A percentile compares a stretch with the other conserved stretches of the same genome.
Evolutionary conservation across 2,329 filamentous ascomycete species (phyloP).

Genomic region (Pyrenochaeta sp.): DNA sequence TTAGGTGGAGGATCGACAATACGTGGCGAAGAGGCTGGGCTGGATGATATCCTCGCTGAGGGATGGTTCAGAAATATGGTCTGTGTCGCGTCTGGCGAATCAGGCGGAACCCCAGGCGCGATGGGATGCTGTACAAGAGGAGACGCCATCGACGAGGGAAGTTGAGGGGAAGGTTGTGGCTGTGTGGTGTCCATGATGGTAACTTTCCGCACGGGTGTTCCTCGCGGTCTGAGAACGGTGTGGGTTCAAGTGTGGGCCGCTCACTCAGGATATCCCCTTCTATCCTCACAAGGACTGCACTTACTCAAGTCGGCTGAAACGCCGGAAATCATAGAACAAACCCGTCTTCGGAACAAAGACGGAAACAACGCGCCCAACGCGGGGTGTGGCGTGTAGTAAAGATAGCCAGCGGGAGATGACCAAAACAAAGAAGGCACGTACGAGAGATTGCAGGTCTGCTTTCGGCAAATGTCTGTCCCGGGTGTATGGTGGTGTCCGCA

Average conservation of each 20-base stretch:
- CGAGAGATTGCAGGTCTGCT: slow-evolving; percentile 28
- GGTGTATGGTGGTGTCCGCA: slow-evolving; percentile 8
- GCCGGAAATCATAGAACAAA: slow-evolving; percentile 7
- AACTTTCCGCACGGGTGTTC: not conserved
- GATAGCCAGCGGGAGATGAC: slow-evolving; percentile 18
- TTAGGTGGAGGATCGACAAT: slow-evolving; percentile 31
- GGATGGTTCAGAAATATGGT: slow-evolving; percentile 35
- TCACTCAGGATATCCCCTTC: slow-evolving; percentile 7
- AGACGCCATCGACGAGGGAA: slow-evolving; percentile 7
- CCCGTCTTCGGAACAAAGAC: slow-evolving; percentile 20
- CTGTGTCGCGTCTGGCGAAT: slow-evolving; percentile 23
- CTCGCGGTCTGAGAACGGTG: not conserved
- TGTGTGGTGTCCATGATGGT: slow-evolving; percentile 13
- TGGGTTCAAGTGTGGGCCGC: not conserved
- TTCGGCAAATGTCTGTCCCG: slow-evolving; percentile 18
- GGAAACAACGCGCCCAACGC: slow-evolving; percentile 12
- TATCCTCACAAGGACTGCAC: not conserved
- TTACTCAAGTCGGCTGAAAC: slow-evolving; percentile 18
- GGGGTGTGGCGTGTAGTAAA: slow-evolving; percentile 18
- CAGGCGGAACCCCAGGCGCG: slow-evolving; percentile 12
- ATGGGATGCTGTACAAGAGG: slow-evolving; percentile 21
- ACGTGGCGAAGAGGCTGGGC: slow-evolving; percentile 39
- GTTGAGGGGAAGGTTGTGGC: not conserved
- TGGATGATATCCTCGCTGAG: slow-evolving; percentile 38
- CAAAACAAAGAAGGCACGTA: slow-evolving; percentile 40